Evolutionary conservation across 768 basidiomycete genomes (phyloP).

Genomic region (Phaffia tasmanica): DNA sequence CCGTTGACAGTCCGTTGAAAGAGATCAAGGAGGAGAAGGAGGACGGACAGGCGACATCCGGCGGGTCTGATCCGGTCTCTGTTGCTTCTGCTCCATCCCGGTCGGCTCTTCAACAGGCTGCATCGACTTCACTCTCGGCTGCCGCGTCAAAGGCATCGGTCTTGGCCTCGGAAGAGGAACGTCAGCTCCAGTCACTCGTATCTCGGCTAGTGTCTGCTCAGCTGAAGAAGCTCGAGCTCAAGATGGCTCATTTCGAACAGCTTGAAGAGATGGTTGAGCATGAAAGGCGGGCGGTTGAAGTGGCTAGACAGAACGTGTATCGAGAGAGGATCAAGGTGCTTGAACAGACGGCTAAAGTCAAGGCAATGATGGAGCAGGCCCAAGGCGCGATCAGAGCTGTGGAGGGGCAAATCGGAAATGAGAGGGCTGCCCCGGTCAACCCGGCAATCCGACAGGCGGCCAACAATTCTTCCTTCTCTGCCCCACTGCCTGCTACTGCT

Average conservation of each 20-base stretch:
- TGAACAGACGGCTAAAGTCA: conserved; percentile 33
- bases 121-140: conserved; percentile 73
- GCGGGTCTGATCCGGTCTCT: conserved; percentile 34
- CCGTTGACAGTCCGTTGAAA: not conserved
- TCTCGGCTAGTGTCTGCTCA: conserved; percentile 65
- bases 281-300: conserved; percentile 74
- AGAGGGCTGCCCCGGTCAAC: too few relatives aligned
- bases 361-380: conserved; percentile 28
- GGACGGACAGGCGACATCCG: conserved; percentile 35
- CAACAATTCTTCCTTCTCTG: too few relatives aligned
- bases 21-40: conserved; percentile 15
- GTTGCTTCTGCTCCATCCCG: conserved; percentile 42
- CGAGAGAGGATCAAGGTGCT: conserved; percentile 50
- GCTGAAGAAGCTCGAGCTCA: conserved; percentile 72
- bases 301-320: conserved; percentile 63
- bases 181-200: conserved; percentile 65
- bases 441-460: too few relatives aligned
- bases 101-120: conserved; percentile 68
- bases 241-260: conserved; percentile 89
- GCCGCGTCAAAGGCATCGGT: conserved; percentile 72
- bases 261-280: conserved; percentile 84
- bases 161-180: conserved; percentile 72
- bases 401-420: not conserved
- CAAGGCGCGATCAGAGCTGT: conserved; percentile 12
- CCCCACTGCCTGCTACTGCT: too few relatives aligned